These are phyloP conservation scores for Ophidiomyces ophidiicola DNA, from an alignment of 2,329 filamentous ascomycete species.

Conservation along the genomic window DNA sequence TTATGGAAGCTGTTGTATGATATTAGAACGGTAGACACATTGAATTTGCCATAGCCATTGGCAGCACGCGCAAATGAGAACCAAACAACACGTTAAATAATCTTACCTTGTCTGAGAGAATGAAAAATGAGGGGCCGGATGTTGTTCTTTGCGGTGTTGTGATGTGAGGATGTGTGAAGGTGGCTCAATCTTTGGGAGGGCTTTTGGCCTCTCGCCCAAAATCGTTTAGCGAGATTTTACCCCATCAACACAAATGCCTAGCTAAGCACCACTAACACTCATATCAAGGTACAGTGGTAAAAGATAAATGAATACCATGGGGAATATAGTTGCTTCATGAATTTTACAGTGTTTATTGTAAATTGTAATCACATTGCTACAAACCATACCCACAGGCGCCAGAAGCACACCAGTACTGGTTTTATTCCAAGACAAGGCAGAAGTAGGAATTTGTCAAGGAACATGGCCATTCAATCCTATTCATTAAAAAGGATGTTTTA, in stretches of 20 bases:
- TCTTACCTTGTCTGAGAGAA: neutral
- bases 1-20: conserved; percentile 8
- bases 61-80: too few species aligned
- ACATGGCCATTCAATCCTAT: conserved; percentile 11
- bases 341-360: conserved; percentile 10
- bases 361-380: conserved; percentile 11
- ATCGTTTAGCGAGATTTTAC: conserved; percentile 10
- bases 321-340: conserved; percentile 5
- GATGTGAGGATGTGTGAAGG: conserved; percentile 8
- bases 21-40: neutral
- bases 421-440: conserved; percentile 9
- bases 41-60: too few species aligned
- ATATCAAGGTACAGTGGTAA: neutral
- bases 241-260: too few species aligned
- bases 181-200: conserved; percentile 1
- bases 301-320: too few species aligned
- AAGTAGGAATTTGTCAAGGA: conserved; percentile 12
- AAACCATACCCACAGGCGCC: conserved; percentile 10
- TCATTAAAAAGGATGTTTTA: conserved; percentile 10
- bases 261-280: conserved; percentile 1
- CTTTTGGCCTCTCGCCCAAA: conserved; percentile 6
- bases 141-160: conserved; percentile 3
- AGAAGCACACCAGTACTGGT: conserved; percentile 10
- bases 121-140: neutral
- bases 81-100: too few species aligned